Evolutionary conservation across 805 yeast species (phyloP), one percentile per base, ranked within the genome.

Genomic region (Metschnikowia kofuensis): DNA sequence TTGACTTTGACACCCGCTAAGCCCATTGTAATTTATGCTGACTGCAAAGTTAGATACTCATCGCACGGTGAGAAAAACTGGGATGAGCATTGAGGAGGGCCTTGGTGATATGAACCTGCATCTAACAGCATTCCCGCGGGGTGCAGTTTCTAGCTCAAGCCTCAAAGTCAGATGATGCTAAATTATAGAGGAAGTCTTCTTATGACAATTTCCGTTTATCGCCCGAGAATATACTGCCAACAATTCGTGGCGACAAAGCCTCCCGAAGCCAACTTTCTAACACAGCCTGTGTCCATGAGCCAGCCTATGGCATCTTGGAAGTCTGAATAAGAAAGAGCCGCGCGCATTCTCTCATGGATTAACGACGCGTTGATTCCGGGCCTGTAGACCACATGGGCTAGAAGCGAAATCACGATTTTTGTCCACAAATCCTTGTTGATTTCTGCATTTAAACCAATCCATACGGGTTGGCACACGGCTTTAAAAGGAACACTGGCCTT

Each of bases 1-100:
- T 87, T 89, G 11, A 77, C 80, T 62, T 83, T 85, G 6, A 85
- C 76, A 10, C 88, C 97, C 39, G 92, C 92, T 61, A 87, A 77
- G 44, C 95, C 94, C 95, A 87, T 87, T 43, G 29, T 38, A 14
- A 26, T n/a, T n/a, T 10, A 4, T 21, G 21, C 15, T 11, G 37
- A 10, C 14, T 5, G 38, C 30, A 40, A n/a, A 26, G 28, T 35
- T 34, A n/a, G 27, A 28, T n/a, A 30, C 16, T 35, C 21, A 32
- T 21, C 21, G 21, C 21, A 14, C 10, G 16, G 13, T 14, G 35
- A 26, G 42, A 47, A 45, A 44, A 47, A n/a, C 10, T 26, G 40
- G 31, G 38, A 47, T 39, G 42, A 47, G 45, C 29, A 40, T 30
- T 13, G 38, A 34, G 36, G 15, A 6, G 12, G 36, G 15, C n/a